These are phyloP conservation scores for Euphorbia tirucalli DNA, from an alignment of 345 rosid genomes.

Conservation along the genomic window DNA sequence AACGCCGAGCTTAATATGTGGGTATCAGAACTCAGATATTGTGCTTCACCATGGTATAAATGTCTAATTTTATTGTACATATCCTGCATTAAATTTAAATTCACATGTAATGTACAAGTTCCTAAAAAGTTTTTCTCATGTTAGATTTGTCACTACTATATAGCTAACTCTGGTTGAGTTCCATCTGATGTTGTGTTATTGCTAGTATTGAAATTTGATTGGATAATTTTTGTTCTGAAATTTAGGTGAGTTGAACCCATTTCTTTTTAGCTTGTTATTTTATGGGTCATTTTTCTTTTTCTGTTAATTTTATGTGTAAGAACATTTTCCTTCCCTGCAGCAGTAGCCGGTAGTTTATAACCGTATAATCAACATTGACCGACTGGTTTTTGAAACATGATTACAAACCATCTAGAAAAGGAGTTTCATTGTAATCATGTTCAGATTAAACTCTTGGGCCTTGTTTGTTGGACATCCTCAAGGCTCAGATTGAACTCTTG, in stretches of 20 bases:
- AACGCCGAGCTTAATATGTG: slow-evolving; percentile 64
- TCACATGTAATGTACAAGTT: neutral
- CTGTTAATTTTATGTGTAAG: too few relatives aligned
- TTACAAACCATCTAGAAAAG: too few relatives aligned
- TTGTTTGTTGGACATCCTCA: too few relatives aligned
- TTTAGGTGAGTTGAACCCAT: neutral
- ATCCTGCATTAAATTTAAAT: neutral
- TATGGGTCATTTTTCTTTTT: too few relatives aligned
- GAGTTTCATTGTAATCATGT: too few relatives aligned
- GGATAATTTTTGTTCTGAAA: neutral
- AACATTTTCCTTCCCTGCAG: too few relatives aligned
- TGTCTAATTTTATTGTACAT: slow-evolving; percentile 1
- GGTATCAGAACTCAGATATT: neutral
- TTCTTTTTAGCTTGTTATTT: too few relatives aligned
- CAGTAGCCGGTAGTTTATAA: too few relatives aligned
- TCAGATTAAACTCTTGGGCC: too few relatives aligned
- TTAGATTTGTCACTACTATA: neutral
- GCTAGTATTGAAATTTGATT: neutral
- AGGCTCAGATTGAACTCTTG: too few relatives aligned
- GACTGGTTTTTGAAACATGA: too few relatives aligned
- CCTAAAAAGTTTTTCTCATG: neutral
- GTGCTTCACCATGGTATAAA: neutral
- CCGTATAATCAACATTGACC: too few relatives aligned
- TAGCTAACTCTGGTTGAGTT: neutral
- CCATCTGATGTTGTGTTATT: neutral